Base-by-base conservation (phyloP, 2,329 filamentous ascomycete species). In the Ceratocystis eucalypticola region DNA sequence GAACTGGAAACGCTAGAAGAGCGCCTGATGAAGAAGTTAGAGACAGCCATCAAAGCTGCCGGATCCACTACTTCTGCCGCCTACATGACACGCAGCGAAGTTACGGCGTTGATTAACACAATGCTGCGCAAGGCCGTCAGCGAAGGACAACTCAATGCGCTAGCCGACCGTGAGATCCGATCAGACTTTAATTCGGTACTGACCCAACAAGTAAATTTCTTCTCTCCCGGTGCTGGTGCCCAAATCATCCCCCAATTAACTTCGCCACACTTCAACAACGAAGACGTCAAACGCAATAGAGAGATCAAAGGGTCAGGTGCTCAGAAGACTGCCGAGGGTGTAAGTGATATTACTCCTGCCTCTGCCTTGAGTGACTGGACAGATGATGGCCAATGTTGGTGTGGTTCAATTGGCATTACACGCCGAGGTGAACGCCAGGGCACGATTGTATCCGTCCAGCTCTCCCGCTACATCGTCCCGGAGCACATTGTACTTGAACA, bases 361-460 rank as follows among this genome's bases (percentile, higher is more conserved):
- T 74, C 79, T 0, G 90, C 88, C 0, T 79, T 96, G 1, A 63
- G 66, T 1, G 76, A 79, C 2, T 96, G 92, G 91, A 78, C 85
- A 8, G 89, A 96, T 62, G 82, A 87, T 44, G 89, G 88, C 22
- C 89, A 97, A 69, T 95, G 91, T 75, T 97, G 91, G 88, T 97
- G 93, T 74, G 85, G 87, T 3, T 80, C 78, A 0, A 72, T 72
- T 2, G 76, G 76, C 0, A 69, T 72, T 10, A 76, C 79, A 62
- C 74, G 73, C 15, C 44, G 22, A 8, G 75, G 75, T 10, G 72
- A 73, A 17, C 79, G 79, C 6, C 79, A 81, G 62, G 83, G 84
- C 46, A 84, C 85, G 1, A 82, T 84, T 65, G 77, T 97, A 17
- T 83, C 82, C 7, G 82, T 95, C 20, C 75, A 84, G 50, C 79